Percentiles rank a stretch among this genome's conserved stretches.
Conservation (phyloP, 192 early-diverging fungal species). For the Coemansia sp. region DNA sequence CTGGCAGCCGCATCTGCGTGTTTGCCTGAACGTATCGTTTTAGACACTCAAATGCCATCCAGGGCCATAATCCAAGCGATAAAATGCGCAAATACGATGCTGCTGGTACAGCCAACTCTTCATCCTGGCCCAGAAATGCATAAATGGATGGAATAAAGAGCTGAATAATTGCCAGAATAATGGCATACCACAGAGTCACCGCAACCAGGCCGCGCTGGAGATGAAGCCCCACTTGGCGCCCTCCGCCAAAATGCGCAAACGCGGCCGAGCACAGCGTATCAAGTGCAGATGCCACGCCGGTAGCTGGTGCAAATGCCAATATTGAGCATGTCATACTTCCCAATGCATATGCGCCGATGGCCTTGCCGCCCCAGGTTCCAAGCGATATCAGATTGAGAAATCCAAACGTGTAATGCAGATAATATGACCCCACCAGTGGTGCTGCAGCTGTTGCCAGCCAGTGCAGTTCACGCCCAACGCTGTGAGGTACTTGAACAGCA, state of each 20-base stretch:
- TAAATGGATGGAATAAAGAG: conserved; percentile 68
- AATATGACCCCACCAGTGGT: conserved; percentile 61
- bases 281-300: conserved; percentile 69
- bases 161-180: conserved; percentile 72
- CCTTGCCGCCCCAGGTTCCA: conserved; percentile 59
- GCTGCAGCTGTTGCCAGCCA: conserved; percentile 34
- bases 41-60: conserved; percentile 82
- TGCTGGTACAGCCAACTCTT: conserved; percentile 66
- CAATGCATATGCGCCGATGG: conserved; percentile 65
- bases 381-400: conserved; percentile 63
- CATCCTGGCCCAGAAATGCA: conserved; percentile 68
- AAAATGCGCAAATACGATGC: conserved; percentile 66
- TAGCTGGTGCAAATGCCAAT: conserved; percentile 67
- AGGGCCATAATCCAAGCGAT: conserved; percentile 76
- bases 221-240: conserved; percentile 63
- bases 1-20: conserved; percentile 73
- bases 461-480: conserved; percentile 17
- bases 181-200: conserved; percentile 58
- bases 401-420: conserved; percentile 67
- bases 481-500: not conserved
- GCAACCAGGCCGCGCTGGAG: conserved; percentile 81
- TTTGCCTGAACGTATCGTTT: conserved; percentile 85
- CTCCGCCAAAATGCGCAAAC: conserved; percentile 61
- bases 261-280: conserved; percentile 74
- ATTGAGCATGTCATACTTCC: conserved; percentile 71